Conservation (phyloP, 2,329 filamentous ascomycete genomes). For the Colletotrichum brevisporum region DNA sequence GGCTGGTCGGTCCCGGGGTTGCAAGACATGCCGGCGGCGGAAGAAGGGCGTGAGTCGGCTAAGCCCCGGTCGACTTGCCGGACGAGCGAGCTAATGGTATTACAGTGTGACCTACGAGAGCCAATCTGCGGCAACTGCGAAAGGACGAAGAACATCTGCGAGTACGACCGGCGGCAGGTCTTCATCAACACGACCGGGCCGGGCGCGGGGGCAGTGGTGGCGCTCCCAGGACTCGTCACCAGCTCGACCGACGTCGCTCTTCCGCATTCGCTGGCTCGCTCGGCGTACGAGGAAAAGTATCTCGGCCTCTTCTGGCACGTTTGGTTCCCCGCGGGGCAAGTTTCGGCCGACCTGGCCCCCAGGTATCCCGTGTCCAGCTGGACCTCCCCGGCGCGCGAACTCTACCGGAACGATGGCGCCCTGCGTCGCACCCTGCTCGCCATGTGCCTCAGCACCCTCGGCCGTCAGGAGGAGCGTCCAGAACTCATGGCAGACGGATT, state of each 20-base stretch:
- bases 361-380: constrained; percentile 36
- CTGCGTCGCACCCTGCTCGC: constrained; percentile 40
- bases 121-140: constrained; percentile 38
- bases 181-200: constrained; percentile 34
- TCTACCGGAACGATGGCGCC: constrained; percentile 39
- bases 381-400: constrained; percentile 39
- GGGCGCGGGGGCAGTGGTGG: not conserved
- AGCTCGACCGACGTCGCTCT: constrained; percentile 1
- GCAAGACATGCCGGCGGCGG: constrained; percentile 35
- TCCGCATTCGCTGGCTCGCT: constrained; percentile 30
- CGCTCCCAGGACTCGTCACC: not conserved
- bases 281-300: constrained; percentile 37
- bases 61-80: not conserved
- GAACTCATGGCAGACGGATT: constrained; percentile 38
- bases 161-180: constrained; percentile 35
- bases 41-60: constrained; percentile 40
- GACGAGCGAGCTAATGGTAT: not conserved
- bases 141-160: constrained; percentile 22
- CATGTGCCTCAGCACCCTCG: constrained; percentile 42
- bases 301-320: constrained; percentile 34
- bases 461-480: constrained; percentile 37
- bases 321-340: constrained; percentile 27
- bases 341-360: constrained; percentile 1
- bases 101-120: constrained; percentile 36
- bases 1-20: constrained; percentile 40